Base-by-base conservation (phyloP, 1,284 basidiomycete genomes). In the Cryptococcus floricola region DNA sequence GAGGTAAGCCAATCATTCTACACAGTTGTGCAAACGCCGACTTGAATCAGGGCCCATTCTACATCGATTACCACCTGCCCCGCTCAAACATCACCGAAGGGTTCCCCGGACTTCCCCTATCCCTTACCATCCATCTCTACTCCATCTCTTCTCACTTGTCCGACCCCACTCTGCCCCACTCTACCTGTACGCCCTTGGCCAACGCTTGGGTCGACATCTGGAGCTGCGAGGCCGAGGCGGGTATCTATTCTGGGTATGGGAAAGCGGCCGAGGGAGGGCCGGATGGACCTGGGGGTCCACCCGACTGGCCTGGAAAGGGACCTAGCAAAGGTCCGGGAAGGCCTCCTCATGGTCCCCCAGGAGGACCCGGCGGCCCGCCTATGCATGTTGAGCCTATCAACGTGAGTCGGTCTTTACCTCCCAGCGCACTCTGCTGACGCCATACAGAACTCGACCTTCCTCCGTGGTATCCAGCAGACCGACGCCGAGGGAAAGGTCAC, bases 371-470 rank as follows among this genome's bases (percentile, higher is more conserved):
- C 41, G 53, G 57, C 12, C 39, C 25, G 18, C 44, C 44, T 14
- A 28, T 23, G 44, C 51, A 53, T 53, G 52, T n/a, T 5, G 47
- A 48, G 37, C 48, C 61, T 14, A 23, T 23, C n/a, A 54, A 56
- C 8, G 54, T 60, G 7, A 23, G 61, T 51, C 5, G 19, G 18
- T 10, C 16, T 38, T 34, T 7, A 27, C 16, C 34, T 39, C 39
- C 39, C 8, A 39, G 10, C 16, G 39, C 2, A 16, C 39, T 7
- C 16, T 19, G 39, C 16, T n/a, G 39, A 37, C 42, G 27, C 37
- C n/a, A 42, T 31, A 13, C 42, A 64, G 70, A 71, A 63, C 54
- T 49, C 55, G 16, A 65, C 61, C 2, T 65, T 65, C 52, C 56
- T 65, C 9, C 59, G 64, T 19, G 64, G 64, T 23, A 54, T 65